Percentiles rank a stretch among this genome's conserved stretches.
Conservation (phyloP, 257 asterid species). For the Capsicum chinense region DNA sequence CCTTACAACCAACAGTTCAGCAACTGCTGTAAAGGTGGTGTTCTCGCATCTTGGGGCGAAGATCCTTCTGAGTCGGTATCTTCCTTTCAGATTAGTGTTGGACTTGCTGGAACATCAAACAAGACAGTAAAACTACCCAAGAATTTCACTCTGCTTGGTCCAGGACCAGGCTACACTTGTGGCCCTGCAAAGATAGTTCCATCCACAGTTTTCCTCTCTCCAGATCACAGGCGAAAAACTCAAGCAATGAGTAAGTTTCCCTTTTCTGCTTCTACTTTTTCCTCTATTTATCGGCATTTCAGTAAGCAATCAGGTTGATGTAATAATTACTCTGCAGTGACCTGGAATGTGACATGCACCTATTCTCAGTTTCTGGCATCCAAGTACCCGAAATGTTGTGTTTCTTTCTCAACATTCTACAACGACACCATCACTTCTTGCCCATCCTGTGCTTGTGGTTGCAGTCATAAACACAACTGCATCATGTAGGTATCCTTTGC, state of each 20-base stretch:
- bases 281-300: neutral
- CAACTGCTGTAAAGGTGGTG: constrained; percentile 87
- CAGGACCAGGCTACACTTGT: constrained; percentile 82
- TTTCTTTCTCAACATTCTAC: constrained; percentile 81
- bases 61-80: constrained; percentile 71
- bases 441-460: constrained; percentile 76
- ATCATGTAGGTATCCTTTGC: constrained; percentile 48
- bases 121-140: constrained; percentile 72
- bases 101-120: constrained; percentile 72
- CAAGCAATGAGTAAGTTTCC: constrained; percentile 63
- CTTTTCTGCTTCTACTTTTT: neutral
- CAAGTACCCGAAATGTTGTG: constrained; percentile 70
- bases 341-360: constrained; percentile 87
- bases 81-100: constrained; percentile 75
- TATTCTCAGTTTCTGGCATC: constrained; percentile 65
- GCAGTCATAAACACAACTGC: constrained; percentile 63
- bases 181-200: constrained; percentile 82
- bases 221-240: constrained; percentile 70
- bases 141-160: constrained; percentile 67
- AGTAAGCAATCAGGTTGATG: constrained; percentile 13
- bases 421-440: constrained; percentile 70
- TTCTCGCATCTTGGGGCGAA: constrained; percentile 78
- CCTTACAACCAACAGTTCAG: constrained; percentile 79
- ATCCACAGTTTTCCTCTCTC: constrained; percentile 57
- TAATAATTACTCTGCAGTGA: constrained; percentile 54